A percentile compares a stretch with the other conserved stretches of the same genome.
Conservation (phyloP, 176 grass and related monocot species). For the Stipa capillata region DNA sequence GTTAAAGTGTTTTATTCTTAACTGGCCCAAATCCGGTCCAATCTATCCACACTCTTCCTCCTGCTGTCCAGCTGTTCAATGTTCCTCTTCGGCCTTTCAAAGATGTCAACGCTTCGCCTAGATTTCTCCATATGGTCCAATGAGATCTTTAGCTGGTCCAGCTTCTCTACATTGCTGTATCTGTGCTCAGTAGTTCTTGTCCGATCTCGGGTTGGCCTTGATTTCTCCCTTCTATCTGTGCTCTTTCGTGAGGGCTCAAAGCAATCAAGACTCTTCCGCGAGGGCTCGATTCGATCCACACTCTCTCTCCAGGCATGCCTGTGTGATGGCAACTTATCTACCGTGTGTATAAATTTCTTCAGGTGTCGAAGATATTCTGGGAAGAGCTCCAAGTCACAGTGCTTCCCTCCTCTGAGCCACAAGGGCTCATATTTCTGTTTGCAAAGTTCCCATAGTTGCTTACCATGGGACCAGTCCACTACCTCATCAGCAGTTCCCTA, state of each 20-base stretch:
- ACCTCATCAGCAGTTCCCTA: conserved; percentile 90
- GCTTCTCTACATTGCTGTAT: conserved; percentile 62
- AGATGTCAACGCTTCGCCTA: conserved; percentile 68
- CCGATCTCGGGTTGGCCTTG: conserved; percentile 45
- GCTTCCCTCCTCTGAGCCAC: conserved; percentile 81
- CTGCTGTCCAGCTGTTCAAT: conserved; percentile 61
- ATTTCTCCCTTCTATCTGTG: conserved; percentile 42
- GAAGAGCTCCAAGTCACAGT: conserved; percentile 83
- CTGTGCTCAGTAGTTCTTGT: conserved; percentile 49
- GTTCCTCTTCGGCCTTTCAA: conserved; percentile 50
- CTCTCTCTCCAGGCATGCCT: conserved; percentile 54
- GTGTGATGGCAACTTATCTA: conserved; percentile 58
- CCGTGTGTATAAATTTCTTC: conserved; percentile 56
- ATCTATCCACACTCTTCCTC: conserved; percentile 73
- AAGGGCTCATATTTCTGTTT: conserved; percentile 87
- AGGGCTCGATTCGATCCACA: conserved; percentile 47
- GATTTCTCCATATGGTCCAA: conserved; percentile 79
- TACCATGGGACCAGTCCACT: conserved; percentile 82
- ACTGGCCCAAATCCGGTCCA: conserved; percentile 84
- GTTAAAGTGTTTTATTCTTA: conserved; percentile 23
- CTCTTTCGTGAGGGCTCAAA: conserved; percentile 51
- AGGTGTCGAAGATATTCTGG: conserved; percentile 79
- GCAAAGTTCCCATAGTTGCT: conserved; percentile 79
- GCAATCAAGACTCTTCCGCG: conserved; percentile 51
- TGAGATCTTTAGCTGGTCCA: conserved; percentile 62